A percentile compares a stretch with the other conserved stretches of the same genome.
Evolutionary conservation across 2,329 filamentous ascomycete genomes (phyloP).

Genomic region (Claviceps monticola): DNA sequence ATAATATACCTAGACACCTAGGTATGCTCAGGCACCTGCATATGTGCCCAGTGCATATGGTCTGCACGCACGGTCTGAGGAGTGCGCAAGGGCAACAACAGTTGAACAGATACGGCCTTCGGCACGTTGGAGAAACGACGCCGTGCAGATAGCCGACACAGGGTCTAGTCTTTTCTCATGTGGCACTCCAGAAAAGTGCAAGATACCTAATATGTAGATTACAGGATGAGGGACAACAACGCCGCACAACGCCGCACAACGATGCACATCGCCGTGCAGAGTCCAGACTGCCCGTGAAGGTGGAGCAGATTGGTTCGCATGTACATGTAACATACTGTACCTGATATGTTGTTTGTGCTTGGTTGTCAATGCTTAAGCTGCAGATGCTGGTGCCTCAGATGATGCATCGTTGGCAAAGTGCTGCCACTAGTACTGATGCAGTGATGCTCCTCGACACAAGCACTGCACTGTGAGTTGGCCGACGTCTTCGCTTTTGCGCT

Average conservation of each 20-base stretch:
- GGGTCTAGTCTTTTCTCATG: neutral
- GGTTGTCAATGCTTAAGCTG: neutral
- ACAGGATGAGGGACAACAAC: neutral
- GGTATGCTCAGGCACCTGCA: too few relatives aligned
- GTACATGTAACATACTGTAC: neutral
- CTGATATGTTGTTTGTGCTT: neutral
- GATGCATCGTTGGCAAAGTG: neutral
- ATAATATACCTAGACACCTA: too few relatives aligned
- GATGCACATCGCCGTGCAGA: neutral
- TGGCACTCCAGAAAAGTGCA: neutral
- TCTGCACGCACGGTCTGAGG: neutral
- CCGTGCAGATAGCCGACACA: neutral
- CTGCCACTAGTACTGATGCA: neutral
- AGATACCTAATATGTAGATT: neutral
- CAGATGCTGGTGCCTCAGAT: neutral
- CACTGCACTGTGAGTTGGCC: too few relatives aligned
- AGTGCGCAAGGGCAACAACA: neutral
- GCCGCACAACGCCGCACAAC: neutral
- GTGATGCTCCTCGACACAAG: too few relatives aligned
- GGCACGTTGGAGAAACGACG: neutral
- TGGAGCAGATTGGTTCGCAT: constrained; percentile 4
- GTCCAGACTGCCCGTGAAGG: neutral
- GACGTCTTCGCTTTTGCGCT: neutral
- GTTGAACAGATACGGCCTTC: neutral
- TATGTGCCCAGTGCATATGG: neutral